Base-by-base conservation (phyloP, 805 yeast species). In the Ogataea paraovalis region DNA sequence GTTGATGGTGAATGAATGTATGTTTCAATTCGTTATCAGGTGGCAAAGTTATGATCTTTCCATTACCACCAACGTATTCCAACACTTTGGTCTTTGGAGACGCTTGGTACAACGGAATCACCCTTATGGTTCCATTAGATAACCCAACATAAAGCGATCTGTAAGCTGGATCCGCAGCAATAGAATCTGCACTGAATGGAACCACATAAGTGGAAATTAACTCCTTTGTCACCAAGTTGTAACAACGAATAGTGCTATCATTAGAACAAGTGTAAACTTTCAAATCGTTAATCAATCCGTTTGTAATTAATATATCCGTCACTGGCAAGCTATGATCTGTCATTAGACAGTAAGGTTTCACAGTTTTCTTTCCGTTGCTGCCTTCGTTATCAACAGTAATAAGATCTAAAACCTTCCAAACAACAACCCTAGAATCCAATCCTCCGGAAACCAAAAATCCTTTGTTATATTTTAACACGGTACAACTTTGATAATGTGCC, bases 401-500 rank as follows among this genome's bases (percentile, higher is more conserved):
- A 2, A 83, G 68, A 55, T 88, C 95, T 18, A 72, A 52, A 0
- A 83, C 68, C 51, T 76, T 78, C 95, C 96, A 91, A 3, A 86
- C 76, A 22, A 84, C 72, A 14, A 85, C 75, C 52, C 97, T 73
- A 1, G 96, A 81, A 69, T 92, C 99, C 38, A 73, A 74, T 55
- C 96, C 88, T n/a, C 85, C 87, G 4, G 91, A 78, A 6, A 86
- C 75, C 39, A 92, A 61, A 47, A 78, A 83, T 1, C 84, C 85
- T 59, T 89, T 86, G 12, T 67, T 69, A 57, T 86, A 80, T 53
- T 72, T 74, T 32, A 92, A 62, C 28, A 72, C 74, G 0, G 83
- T 75, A 7, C 89, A 76, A 6, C 75, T 72, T 66, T 92, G 97
- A 64, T 88, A 92, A 68, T 92, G 98, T 0, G 88, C 83, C 43